These are phyloP conservation scores for Penstemon eatonii DNA, from an alignment of 257 asterid species.

Conservation along the genomic window DNA sequence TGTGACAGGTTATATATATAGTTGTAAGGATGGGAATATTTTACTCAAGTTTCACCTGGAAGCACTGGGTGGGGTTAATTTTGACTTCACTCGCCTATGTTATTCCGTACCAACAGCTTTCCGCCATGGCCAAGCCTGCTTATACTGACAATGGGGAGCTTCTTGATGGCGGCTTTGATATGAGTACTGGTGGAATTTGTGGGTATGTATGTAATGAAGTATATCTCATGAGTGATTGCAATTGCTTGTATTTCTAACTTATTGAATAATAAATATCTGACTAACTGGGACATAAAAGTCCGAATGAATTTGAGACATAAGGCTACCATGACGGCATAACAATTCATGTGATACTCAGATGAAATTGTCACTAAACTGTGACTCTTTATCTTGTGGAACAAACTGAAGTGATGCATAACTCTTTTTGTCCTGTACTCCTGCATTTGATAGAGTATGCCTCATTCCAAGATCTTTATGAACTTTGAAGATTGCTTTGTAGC, in stretches of 20 bases:
- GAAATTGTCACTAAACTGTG: slow-evolving; percentile 11
- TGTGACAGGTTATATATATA: slow-evolving; percentile 58
- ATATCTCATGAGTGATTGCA: slow-evolving; percentile 4
- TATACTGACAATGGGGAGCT: slow-evolving; percentile 72
- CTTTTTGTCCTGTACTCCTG: neutral
- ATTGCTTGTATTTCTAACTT: neutral
- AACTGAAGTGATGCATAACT: neutral
- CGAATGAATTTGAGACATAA: neutral
- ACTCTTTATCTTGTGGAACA: neutral
- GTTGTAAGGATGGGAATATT: slow-evolving; percentile 71
- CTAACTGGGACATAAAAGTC: too few relatives aligned
- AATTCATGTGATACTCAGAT: neutral
- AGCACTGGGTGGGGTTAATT: slow-evolving; percentile 64
- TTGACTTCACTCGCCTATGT: slow-evolving; percentile 74
- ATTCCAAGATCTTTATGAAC: neutral
- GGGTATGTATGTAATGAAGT: slow-evolving; percentile 49
- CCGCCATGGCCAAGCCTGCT: slow-evolving; percentile 72
- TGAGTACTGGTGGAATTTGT: slow-evolving; percentile 90
- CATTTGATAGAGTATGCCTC: slow-evolving; percentile 1
- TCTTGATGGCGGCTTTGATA: slow-evolving; percentile 92
- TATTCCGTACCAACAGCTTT: slow-evolving; percentile 83
- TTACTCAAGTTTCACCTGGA: slow-evolving; percentile 86
- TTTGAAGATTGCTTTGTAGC: slow-evolving; percentile 9
- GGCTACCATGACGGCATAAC: neutral
- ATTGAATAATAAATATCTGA: neutral